Conservation (phyloP, 73 alveolate species). For the Tetrahymena borealis region DNA sequence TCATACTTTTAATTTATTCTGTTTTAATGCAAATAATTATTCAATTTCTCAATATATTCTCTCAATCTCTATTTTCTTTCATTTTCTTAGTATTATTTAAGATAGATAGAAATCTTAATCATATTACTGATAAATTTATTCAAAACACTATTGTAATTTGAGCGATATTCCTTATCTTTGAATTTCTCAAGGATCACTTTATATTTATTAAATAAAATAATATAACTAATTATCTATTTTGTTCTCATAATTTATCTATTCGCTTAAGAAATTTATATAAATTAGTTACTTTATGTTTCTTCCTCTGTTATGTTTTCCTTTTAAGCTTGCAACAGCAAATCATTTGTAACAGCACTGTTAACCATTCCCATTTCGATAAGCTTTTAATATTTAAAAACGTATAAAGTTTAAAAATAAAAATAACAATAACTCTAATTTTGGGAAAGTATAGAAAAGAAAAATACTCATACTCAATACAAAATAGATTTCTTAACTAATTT, state of each 20-base stretch:
- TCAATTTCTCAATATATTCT: background rate
- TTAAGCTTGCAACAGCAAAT: background rate
- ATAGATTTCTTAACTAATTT: too few species aligned
- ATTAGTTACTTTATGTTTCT: background rate
- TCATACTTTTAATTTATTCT: background rate
- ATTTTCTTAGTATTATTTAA: background rate
- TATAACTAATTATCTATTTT: background rate
- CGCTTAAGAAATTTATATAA: background rate
- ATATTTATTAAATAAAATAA: background rate
- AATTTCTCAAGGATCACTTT: background rate
- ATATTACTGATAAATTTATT: background rate
- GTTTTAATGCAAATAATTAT: background rate
- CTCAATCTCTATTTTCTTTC: background rate
- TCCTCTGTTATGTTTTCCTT: background rate
- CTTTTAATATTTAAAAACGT: background rate
- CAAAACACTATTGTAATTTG: background rate
- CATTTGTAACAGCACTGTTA: background rate
- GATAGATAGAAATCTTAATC: background rate
- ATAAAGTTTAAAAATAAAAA: background rate
- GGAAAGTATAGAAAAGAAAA: too few species aligned
- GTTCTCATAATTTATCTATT: background rate
- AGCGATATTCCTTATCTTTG: background rate
- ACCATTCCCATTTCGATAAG: background rate
- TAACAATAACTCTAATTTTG: background rate
- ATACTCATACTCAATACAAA: too few species aligned